Evolutionary conservation across 768 basidiomycete genomes (phyloP), one percentile per base, ranked within the genome.

Genomic region (Mycena maculata): DNA sequence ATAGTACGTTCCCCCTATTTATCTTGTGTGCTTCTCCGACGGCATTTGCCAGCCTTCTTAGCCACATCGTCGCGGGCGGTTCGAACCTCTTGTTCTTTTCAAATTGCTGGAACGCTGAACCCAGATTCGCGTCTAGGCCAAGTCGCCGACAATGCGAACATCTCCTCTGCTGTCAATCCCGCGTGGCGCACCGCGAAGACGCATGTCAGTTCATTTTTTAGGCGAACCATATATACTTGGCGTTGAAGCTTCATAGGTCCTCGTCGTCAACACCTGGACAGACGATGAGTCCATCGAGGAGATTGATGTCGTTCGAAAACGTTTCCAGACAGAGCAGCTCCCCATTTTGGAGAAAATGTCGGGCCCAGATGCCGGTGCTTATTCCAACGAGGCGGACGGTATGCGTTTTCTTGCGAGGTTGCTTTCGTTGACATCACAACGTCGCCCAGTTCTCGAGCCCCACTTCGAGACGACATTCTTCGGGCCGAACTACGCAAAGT

Each of bases 151-250:
- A 80, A 80, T 59, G 76, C 75, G 8, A 33, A 76, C 41, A 71
- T 81, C n/a, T 67, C 69, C 25, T 75, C 71, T 12, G 78, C 81
- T 13, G 39, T 63, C 12, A n/a, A 53, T 52, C 79, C 79, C 8
- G 76, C 73, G 33, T 81, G 81, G 81, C 71, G 80, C 60, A 74
- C 71, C 1, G 81, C 81, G 0, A 80, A 81, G 68, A 73, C 75
- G 33, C 80, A 79, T 61, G 80, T 80, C 53, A 38, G 78, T 67
- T 16, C 48, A 18, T 25, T 42, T 55, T 55, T 56, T 4, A 20
- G 8, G 39, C 4, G 11, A 18, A 41, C 39, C 8, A 41, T 15
- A 38, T 38, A 38, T 41, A 18, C 33, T 36, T 36, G 33, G 33
- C 6, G 33, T 36, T 36, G 33, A 41, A 9, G 4, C 16, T 41